These are phyloP conservation scores for Ceratocystis cubensis DNA, from an alignment of 2,329 filamentous ascomycete species.

Conservation along the genomic window DNA sequence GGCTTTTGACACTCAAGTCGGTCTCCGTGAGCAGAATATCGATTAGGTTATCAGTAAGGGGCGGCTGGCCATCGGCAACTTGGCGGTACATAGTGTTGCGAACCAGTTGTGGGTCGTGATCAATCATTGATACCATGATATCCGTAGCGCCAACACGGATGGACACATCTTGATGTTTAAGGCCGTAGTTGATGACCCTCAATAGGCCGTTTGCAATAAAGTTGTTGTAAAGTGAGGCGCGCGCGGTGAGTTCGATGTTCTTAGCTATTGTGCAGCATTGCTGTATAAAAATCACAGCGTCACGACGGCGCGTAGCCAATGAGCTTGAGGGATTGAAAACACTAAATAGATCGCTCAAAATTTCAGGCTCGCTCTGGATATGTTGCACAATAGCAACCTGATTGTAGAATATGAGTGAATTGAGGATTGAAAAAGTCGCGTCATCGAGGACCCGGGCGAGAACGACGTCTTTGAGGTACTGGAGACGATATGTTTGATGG, in stretches of 20 bases:
- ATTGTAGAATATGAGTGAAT: constrained; percentile 97
- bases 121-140: constrained; percentile 83
- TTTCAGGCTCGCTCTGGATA: constrained; percentile 66
- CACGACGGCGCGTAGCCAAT: constrained; percentile 67
- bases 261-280: constrained; percentile 92
- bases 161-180: constrained; percentile 70
- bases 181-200: constrained; percentile 79
- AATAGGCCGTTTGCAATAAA: constrained; percentile 81
- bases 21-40: constrained; percentile 83
- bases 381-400: constrained; percentile 96
- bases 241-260: constrained; percentile 72
- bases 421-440: constrained; percentile 92
- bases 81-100: constrained; percentile 86
- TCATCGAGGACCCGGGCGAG: constrained; percentile 92
- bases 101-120: constrained; percentile 91
- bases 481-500: constrained; percentile 86
- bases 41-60: constrained; percentile 82
- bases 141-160: constrained; percentile 89
- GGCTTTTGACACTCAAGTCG: constrained; percentile 87
- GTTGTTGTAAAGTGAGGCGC: constrained; percentile 75
- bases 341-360: constrained; percentile 73
- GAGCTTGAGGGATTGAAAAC: constrained; percentile 60
- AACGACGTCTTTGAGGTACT: constrained; percentile 97
- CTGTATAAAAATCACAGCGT: constrained; percentile 91
- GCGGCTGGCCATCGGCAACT: constrained; percentile 71